Conservation (phyloP, 73 alveolate species). For the Halteria grandinella region DNA sequence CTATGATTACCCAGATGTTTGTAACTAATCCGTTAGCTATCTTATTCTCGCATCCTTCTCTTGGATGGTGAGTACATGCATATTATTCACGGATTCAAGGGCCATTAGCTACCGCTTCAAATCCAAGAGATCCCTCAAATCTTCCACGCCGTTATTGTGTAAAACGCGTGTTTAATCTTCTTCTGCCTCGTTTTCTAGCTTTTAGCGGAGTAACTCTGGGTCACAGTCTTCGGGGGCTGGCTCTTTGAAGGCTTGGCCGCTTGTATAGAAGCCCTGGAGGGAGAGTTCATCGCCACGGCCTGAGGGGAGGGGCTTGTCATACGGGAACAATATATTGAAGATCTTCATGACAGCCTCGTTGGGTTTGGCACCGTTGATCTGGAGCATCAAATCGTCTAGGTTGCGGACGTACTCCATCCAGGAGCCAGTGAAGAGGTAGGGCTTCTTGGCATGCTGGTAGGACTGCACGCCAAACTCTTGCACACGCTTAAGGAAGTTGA, state of each 20-base stretch:
- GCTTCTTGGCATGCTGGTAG: conserved; percentile 76
- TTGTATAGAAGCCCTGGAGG: conserved; percentile 24
- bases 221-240: conserved; percentile 16
- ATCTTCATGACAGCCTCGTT: conserved; percentile 79
- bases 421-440: conserved; percentile 80
- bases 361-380: conserved; percentile 63
- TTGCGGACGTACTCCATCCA: conserved; percentile 87
- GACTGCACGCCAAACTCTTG: conserved; percentile 82
- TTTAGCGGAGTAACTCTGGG: conserved; percentile 12
- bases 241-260: background rate
- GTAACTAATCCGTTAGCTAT: conserved; percentile 7
- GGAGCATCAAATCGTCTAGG: conserved; percentile 64
- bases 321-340: conserved; percentile 70
- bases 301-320: conserved; percentile 73
- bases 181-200: conserved; percentile 6
- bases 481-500: conserved; percentile 69
- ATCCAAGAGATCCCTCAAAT: conserved; percentile 48
- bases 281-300: conserved; percentile 52
- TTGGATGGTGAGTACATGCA: conserved; percentile 31
- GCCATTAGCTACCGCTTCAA: conserved; percentile 16
- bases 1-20: no score
- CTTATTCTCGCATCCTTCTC: conserved; percentile 49
- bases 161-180: background rate
- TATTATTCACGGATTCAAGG: conserved; percentile 32
- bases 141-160: conserved; percentile 27